phyloP scores from a whole-genome alignment of 2,329 filamentous ascomycete species.

The Ilyonectria robusta region DNA sequence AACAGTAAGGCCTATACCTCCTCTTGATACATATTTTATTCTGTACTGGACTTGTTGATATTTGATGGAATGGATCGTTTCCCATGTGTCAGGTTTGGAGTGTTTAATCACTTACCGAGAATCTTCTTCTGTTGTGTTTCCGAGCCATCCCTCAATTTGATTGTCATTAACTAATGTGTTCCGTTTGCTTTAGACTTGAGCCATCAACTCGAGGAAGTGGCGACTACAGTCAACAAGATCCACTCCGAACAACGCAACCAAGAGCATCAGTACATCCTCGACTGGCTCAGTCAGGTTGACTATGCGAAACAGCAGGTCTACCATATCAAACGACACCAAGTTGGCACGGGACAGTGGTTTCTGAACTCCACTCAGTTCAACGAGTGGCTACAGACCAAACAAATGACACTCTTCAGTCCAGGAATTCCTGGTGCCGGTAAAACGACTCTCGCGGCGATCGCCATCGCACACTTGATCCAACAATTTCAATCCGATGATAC shows the following conservation, averaged over 20 bases:
- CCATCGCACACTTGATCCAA: not conserved
- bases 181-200: not conserved
- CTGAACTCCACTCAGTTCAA: not conserved
- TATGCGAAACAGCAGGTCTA: not conserved
- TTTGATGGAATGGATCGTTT: not conserved
- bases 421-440: constrained; percentile 1
- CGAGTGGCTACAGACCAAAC: not conserved
- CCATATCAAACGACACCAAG: not conserved
- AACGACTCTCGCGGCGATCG: not conserved
- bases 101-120: not conserved
- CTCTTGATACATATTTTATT: not conserved
- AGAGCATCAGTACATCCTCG: not conserved
- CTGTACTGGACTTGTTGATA: too few relatives aligned
- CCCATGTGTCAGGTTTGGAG: not conserved
- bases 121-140: not conserved
- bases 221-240: not conserved
- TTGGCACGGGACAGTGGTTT: not conserved
- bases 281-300: not conserved
- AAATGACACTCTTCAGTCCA: not conserved
- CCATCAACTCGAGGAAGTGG: not conserved
- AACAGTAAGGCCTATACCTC: not conserved
- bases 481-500: not conserved
- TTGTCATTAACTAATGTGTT: not conserved
- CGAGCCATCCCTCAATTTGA: not conserved
- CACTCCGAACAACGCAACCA: not conserved